Base-by-base conservation (phyloP, 768 basidiomycete genomes). In the Lyophyllum atratum region DNA sequence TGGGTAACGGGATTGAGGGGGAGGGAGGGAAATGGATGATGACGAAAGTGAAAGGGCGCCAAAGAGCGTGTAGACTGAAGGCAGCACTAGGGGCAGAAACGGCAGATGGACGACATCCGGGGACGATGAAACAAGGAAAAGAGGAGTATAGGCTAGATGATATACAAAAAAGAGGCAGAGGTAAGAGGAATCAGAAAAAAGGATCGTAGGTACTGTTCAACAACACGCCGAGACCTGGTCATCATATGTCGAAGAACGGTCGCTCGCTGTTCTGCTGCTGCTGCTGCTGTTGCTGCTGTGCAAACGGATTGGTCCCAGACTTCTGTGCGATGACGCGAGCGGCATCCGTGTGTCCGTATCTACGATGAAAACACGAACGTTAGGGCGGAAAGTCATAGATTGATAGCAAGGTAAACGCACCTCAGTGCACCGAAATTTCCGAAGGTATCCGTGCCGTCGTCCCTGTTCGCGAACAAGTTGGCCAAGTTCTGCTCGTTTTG, bases 401-500 rank as follows among this genome's bases (percentile, higher is more conserved):
- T n/a, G n/a, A n/a, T 40, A n/a, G 21, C 8, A 37, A 31, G 61
- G 33, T 28, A 64, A 59, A 74, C 79, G 59, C n/a, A 86, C 79
- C 95, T 83, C 59, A 96, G 69, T 50, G 77, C 59, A 19, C 96
- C 96, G 29, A 85, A 64, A 70, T 98, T 99, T 49, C 96, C 96
- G 68, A 98, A 98, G 52, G 96, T 96, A 73, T 99, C 97, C 68
- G 90, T 78, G 1, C 97, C 96, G 64, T 92, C 94, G 55, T 97
- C 95, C 49, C 89, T 80, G 66, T 91, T 92, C 6, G 92, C 95
- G 60, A 98, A 86, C 64, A 98, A 72, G 52, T 72, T 77, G 2
- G 95, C 95, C 52, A 99, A 82, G 34, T 87, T 82, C 14, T 93
- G 83, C 59, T 90, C 85, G 69, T 96, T 92, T 47, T 80, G 76